Conservation (phyloP, 345 rosid genomes). For the Brassica incana region DNA sequence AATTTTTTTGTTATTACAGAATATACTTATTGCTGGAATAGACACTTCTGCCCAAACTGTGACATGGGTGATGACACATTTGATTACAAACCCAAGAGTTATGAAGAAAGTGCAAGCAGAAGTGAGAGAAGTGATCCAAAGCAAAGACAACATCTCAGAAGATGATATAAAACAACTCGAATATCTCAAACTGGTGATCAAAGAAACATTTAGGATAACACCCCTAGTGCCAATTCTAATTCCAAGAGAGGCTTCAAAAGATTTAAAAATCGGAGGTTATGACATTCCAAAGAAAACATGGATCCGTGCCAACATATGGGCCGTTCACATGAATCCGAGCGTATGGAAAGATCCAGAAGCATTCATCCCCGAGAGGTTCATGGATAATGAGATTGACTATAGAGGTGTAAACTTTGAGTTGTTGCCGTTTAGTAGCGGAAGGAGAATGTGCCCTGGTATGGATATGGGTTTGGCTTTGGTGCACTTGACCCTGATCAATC, state of each 20-base stretch:
- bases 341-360: not conserved
- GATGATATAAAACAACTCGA: not conserved
- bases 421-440: not conserved
- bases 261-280: not conserved
- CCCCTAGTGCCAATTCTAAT: not conserved
- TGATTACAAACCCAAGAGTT: conserved; percentile 35
- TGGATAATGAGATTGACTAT: not conserved
- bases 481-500: not conserved
- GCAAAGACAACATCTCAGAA: conserved; percentile 12
- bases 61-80: conserved; percentile 34
- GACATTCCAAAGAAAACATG: not conserved
- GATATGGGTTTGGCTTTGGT: not conserved
- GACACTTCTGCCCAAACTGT: conserved; percentile 33
- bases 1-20: conserved; percentile 2
- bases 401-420: not conserved
- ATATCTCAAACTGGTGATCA: not conserved
- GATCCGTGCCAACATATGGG: not conserved
- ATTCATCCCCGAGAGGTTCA: not conserved
- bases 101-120: conserved; percentile 24
- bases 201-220: not conserved
- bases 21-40: conserved; percentile 26
- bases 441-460: not conserved
- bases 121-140: conserved; percentile 27
- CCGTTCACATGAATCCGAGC: not conserved
- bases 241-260: not conserved